These are phyloP conservation scores for Neurospora africana DNA, from an alignment of 495 filamentous ascomycete species.

Conservation along the genomic window DNA sequence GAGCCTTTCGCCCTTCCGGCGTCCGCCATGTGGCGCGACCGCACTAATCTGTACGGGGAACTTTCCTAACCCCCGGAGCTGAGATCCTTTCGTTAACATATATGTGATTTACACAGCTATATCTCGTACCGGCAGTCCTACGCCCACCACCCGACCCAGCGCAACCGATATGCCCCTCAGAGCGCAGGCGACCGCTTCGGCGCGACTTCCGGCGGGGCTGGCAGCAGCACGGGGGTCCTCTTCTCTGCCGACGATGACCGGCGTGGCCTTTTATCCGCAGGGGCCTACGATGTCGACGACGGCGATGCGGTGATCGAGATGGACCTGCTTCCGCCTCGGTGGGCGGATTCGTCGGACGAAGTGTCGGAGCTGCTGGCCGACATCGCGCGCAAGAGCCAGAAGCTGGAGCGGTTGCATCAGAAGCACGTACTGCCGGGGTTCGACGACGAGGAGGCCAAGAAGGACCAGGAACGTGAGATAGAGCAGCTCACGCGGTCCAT, in stretches of 20 bases:
- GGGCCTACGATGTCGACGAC: constrained; percentile 68
- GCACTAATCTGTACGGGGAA: constrained; percentile 76
- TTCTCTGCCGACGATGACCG: constrained; percentile 53
- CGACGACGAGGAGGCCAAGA: constrained; percentile 83
- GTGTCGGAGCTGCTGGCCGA: constrained; percentile 72
- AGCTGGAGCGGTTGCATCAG: constrained; percentile 85
- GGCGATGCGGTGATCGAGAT: constrained; percentile 97
- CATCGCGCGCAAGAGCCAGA: constrained; percentile 70
- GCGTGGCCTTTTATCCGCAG: constrained; percentile 72
- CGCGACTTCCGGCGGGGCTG: constrained; percentile 30
- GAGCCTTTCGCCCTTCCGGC: constrained; percentile 30
- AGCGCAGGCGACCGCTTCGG: constrained; percentile 60
- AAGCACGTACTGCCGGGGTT: constrained; percentile 96
- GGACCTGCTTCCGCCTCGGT: constrained; percentile 89
- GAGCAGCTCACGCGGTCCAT: constrained; percentile 84
- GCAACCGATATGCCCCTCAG: constrained; percentile 55
- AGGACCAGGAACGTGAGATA: constrained; percentile 74
- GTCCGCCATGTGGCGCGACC: constrained; percentile 89
- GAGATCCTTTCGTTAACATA: background rate
- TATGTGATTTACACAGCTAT: constrained; percentile 46
- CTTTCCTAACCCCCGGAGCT: background rate
- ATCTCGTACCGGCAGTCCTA: constrained; percentile 99
- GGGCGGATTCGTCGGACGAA: constrained; percentile 92
- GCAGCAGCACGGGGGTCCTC: constrained; percentile 24
- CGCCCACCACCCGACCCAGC: constrained; percentile 85